These are phyloP conservation scores for Thamnidium elegans DNA, from an alignment of 192 early-diverging fungal genomes.

Conservation along the genomic window DNA sequence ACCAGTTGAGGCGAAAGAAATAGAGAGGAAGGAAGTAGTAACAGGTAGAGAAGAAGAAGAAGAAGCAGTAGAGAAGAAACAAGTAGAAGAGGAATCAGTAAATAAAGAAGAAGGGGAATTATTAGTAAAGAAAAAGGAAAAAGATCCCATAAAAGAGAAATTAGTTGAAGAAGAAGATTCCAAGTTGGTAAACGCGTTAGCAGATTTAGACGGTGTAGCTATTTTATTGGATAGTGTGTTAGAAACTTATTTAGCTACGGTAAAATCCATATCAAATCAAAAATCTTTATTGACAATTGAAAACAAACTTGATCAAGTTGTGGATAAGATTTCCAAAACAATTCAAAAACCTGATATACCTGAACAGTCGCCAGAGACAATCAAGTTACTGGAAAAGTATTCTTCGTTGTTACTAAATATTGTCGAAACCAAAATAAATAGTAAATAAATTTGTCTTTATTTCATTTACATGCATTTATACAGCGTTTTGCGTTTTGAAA, in stretches of 20 bases:
- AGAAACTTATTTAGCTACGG: constrained; percentile 3
- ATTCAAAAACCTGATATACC: not conserved
- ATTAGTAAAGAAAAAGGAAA: not conserved
- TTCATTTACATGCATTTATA: no score
- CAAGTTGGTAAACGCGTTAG: not conserved
- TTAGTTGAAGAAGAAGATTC: not conserved
- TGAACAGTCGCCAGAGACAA: constrained; percentile 1
- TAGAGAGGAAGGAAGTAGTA: no score
- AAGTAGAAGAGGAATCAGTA: no score
- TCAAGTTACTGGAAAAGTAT: constrained; percentile 11
- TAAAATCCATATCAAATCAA: not conserved
- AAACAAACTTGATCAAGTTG: not conserved
- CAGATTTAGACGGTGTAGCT: constrained; percentile 3
- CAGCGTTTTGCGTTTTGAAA: no score
- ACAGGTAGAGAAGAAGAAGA: not conserved
- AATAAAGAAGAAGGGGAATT: not conserved
- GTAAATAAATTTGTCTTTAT: not conserved
- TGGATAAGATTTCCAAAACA: constrained; percentile 9
- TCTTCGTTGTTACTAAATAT: constrained; percentile 5
- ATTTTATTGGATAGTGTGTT: constrained; percentile 6
- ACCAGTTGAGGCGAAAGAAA: no score
- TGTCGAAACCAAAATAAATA: constrained; percentile 8
- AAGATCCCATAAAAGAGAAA: not conserved
- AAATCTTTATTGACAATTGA: not conserved
- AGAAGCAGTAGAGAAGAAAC: not conserved